Evolutionary conservation across 2,329 filamentous ascomycete genomes (phyloP), one percentile per base, ranked within the genome.

Genomic region (Aspergillus pseudoviridinutans): DNA sequence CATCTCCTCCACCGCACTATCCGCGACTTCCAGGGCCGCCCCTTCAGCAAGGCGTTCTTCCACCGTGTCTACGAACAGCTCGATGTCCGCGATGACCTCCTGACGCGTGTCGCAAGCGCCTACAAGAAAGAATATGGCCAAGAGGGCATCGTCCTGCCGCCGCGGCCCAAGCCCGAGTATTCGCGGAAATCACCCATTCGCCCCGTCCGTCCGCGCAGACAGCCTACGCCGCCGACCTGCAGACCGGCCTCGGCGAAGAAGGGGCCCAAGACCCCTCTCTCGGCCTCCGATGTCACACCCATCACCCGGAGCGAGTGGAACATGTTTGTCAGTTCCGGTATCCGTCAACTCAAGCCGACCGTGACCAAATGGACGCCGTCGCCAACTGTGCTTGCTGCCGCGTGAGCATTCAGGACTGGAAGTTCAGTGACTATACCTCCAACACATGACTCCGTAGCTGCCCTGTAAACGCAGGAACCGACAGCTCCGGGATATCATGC

Each of bases 291-390:
- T 61, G 74, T 77, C 17, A 77, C 75, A 1, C 75, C 75, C 1
- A 76, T 76, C 54, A 77, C 75, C 2, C 64, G 70, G 14, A 74
- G 71, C 41, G 75, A 77, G 58, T 77, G 75, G 75, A 76, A 76
- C 53, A 66, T 77, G 28, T 64, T 77, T 22, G 64, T 74, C 22
- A 65, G 64, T 14, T 61, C 70, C 41, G 71, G 71, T 12, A 68
- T 74, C 27, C 64, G 60, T 2, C 61, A 66, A 50, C 28, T 65
- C 4, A 69, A 71, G 52, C 67, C 71, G 24, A 67, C 63, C 1
- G 66, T 75, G 25, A 75, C 73, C 2, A 73, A 73, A 61, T 74
- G 71, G 73, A 72, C 67, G 28, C 73, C 73, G 6, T 73, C 71
- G 29, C 69, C 72, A 4, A 66, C 63, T 25, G 71, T 74, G 1